Evolutionary conservation across 805 yeast species (phyloP), one percentile per base, ranked within the genome.

Genomic region (Kockiozyma suomiensis): DNA sequence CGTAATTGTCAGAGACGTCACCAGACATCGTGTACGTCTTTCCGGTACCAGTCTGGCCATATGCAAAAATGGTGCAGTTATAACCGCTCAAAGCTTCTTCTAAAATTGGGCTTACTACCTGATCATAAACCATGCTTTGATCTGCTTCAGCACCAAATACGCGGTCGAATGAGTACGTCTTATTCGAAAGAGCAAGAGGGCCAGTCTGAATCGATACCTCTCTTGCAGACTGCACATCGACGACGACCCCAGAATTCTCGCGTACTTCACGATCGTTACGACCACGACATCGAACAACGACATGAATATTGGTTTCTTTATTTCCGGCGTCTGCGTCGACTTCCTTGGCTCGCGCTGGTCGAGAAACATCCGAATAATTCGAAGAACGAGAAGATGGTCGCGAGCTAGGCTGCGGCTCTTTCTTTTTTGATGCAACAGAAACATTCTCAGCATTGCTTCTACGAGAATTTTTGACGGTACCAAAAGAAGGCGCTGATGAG

Each of bases 141-240:
- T 85, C 90, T 1, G 93, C 85, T 62, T 84, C 86, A 0, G 96
- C 85, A 0, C 96, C 96, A 73, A 87, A 90, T 0, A 88, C 94
- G 56, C 83, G 85, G 72, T 90, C 97, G 52, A 90, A 86, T 6
- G 81, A 77, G 71, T 86, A 91, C 0, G 86, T 82, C 70, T 84
- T 86, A 53, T 69, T 66, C 41, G 70, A 35, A 64, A 64, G 45
- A 50, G 67, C 67, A 60, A 68, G 67, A 5, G 76, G 74, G 2
- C 78, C 78, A 1, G 81, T 75, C 46, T 79, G 78, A 17, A 84
- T 74, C 0, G 81, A 72, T 6, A 84, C 80, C 63, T 82, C 85
- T 49, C 76, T 74, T 2, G 81, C 81, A 30, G 76, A 74, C 17
- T 74, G 74, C 12, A 83, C 81, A 17, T 83, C 80, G 2, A 85